Evolutionary conservation across 2,329 filamentous ascomycete species (phyloP).

Genomic region (Colletotrichum sp.): DNA sequence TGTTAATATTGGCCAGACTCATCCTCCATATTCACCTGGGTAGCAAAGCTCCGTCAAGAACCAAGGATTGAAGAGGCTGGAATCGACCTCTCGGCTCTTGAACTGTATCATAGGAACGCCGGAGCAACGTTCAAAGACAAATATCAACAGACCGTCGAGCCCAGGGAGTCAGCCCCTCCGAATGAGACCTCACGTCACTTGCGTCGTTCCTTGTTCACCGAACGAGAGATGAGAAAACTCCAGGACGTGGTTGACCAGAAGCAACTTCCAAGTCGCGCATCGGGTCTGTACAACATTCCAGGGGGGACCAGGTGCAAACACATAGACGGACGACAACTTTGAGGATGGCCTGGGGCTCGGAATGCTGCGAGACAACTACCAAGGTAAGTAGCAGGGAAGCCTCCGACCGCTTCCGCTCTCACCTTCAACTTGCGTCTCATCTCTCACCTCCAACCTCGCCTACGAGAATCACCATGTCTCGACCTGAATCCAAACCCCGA

Average conservation of each 20-base stretch:
- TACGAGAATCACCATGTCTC: neutral
- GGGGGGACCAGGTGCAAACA: neutral
- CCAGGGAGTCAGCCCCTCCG: neutral
- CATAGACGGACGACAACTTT: neutral
- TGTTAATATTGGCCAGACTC: too few relatives aligned
- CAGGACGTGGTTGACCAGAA: neutral
- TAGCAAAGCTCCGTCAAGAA: too few relatives aligned
- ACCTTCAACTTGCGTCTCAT: neutral
- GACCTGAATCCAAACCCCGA: neutral
- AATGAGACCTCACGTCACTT: neutral
- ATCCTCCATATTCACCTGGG: too few relatives aligned
- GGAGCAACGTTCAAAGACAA: too few relatives aligned
- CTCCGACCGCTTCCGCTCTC: too few relatives aligned
- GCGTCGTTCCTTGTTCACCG: accelerated
- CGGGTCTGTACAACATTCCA: neutral
- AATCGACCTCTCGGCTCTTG: too few relatives aligned
- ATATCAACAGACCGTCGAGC: neutral
- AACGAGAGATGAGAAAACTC: too few relatives aligned
- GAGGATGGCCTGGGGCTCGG: accelerated
- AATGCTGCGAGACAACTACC: too few relatives aligned
- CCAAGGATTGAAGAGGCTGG: accelerated
- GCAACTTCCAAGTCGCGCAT: accelerated
- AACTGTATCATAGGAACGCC: too few relatives aligned
- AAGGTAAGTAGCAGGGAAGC: too few relatives aligned
- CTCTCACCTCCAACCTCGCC: neutral